Evolutionary conservation across 1,284 basidiomycete species (phyloP), one percentile per base, ranked within the genome.

Genomic region (Marasmius oreades): DNA sequence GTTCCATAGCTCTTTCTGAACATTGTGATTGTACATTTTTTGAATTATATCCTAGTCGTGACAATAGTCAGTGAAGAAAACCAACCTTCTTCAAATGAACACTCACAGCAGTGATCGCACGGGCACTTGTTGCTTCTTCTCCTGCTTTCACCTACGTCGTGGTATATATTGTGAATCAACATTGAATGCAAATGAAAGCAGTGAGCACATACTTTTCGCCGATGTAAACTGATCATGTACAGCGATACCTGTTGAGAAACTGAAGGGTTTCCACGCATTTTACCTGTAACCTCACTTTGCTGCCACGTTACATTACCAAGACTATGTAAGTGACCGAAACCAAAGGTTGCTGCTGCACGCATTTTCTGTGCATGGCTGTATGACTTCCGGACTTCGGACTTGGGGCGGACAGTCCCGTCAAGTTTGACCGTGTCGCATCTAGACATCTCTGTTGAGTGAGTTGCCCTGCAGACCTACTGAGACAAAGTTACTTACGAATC

Each of bases 361-460:
- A 74, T 70, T 56, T 72, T 74, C 60, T 71, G 69, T 0, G 68
- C 71, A 65, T 72, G 66, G 2, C 62, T 55, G 37, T 68, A 73
- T 0, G 66, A 62, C 18, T 51, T 58, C 1, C 61, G 55, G 0
- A 33, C 23, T 16, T 56, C 26, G 1, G 42, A 53, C 2, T 47
- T 16, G 3, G 62, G 56, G 34, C 66, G 64, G 1, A 34, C 10
- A 3, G 55, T 61, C 2, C 69, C 66, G 42, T 69, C 66, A 1
- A 69, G 56, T 26, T 56, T 56, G 16, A 66, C 59, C 12, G 60
- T 55, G 24, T 72, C 69, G 39, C 70, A 70, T 10, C 70, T 71
- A 52, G 0, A 51, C n/a, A 33, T n/a, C n/a, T n/a, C n/a, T n/a
- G 5, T 2, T n/a, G n/a, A 47, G 20, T 46, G 42, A 14, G 10